Base-by-base conservation (phyloP, 441 rosid species). In the Theobroma grandiflorum region DNA sequence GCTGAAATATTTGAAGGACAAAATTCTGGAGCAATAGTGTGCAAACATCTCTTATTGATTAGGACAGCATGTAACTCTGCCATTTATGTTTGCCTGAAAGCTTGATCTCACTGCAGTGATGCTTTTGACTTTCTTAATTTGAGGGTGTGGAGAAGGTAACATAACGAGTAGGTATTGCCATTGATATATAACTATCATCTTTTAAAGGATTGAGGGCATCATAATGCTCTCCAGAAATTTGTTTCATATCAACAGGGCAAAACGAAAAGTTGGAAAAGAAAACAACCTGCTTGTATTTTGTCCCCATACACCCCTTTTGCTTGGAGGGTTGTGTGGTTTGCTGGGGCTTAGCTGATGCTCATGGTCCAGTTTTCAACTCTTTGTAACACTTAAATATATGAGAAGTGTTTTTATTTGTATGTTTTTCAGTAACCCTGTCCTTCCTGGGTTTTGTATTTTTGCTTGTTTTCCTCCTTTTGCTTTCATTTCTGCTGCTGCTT, bases 1-100 rank as follows among this genome's bases (percentile, higher is more conserved):
- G 64, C 84, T 96, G 84, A 90, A 82, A 75, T 94, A 96, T 85
- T 79, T 96, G 85, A 96, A 87, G 89, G 98, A 93, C 87, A 94
- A 85, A 85, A 73, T 96, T 81, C 96, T 95, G 15, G 90, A 86
- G 74, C 80, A 89, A 72, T 92, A 89, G 76, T 49, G 62, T 80
- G 55, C 6, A 50, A 72, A 47, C 55, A 40, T 3, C 38, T 53
- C 22, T 31, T 31, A 3, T 4, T 31, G 11, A 45, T 43, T 70
- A 62, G 18, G 26, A 33, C 10, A 35, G 20, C 40, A 70, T 49
- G 43, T 55, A 33, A 70, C 40, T 22, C 59, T 49, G n/a, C 31
- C 43, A 16, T 49, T 49, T 16, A 49, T 18, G 45, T 33, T 62
- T 62, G 58, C 62, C 26, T 58, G 26, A 62, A 59, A 76, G 71